Conservation (phyloP, 2,329 filamentous ascomycete genomes). For the Neonectria hederae region DNA sequence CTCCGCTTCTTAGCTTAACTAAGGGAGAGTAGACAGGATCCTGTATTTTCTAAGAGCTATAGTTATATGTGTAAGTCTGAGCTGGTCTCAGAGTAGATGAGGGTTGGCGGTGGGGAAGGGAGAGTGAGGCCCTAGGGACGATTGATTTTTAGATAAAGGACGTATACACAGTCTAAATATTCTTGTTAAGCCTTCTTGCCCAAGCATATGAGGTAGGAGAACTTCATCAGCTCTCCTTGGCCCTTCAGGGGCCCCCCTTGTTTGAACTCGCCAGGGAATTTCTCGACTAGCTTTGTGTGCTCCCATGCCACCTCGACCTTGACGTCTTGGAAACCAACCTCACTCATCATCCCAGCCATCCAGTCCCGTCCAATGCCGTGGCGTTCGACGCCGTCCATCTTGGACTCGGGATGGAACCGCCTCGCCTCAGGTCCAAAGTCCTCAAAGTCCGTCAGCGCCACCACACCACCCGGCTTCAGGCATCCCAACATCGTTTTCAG, state of each 20-base stretch:
- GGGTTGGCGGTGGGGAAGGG: too few relatives aligned
- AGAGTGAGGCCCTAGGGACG: too few relatives aligned
- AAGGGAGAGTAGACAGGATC: too few relatives aligned
- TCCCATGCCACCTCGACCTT: constrained; percentile 58
- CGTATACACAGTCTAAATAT: background rate
- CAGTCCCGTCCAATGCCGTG: constrained; percentile 59
- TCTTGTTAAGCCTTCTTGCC: constrained; percentile 40
- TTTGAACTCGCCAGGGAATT: constrained; percentile 53
- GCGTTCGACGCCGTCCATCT: constrained; percentile 63
- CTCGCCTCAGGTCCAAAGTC: constrained; percentile 62
- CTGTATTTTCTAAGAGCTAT: too few relatives aligned
- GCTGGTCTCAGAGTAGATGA: too few relatives aligned
- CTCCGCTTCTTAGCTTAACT: too few relatives aligned
- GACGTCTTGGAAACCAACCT: constrained; percentile 52
- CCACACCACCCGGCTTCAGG: constrained; percentile 56
- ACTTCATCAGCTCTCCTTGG: constrained; percentile 45
- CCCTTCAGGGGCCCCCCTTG: constrained; percentile 42
- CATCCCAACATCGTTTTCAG: constrained; percentile 57
- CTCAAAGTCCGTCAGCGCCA: constrained; percentile 67
- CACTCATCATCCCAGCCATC: constrained; percentile 53
- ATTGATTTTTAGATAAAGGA: too few relatives aligned
- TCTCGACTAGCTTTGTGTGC: constrained; percentile 60
- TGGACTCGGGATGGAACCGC: constrained; percentile 61
- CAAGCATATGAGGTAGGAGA: constrained; percentile 52
- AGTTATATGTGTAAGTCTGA: too few relatives aligned